Percentiles rank a stretch among this genome's conserved stretches.
phyloP scores from a whole-genome alignment of 306 rosid genomes.

The Prosopis cineraria region DNA sequence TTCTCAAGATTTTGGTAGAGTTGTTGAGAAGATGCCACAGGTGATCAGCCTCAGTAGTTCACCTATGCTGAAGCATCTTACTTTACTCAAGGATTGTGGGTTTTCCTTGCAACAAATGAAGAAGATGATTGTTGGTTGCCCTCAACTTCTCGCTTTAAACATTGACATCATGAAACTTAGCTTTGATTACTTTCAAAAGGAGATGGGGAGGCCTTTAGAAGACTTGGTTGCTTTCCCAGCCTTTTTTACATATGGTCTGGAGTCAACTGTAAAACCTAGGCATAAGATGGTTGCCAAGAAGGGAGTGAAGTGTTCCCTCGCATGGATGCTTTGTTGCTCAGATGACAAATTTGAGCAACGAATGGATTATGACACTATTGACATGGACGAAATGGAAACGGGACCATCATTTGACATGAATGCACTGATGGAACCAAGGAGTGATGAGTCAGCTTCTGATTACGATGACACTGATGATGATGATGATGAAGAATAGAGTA shows the following conservation, averaged over 20 bases:
- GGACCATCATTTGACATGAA: constrained; percentile 73
- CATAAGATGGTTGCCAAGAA: constrained; percentile 63
- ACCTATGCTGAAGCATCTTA: constrained; percentile 77
- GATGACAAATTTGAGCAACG: constrained; percentile 86
- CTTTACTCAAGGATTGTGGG: constrained; percentile 76
- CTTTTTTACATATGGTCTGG: constrained; percentile 87
- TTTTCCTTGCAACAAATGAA: constrained; percentile 62
- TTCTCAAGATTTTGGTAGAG: constrained; percentile 69
- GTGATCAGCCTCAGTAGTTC: constrained; percentile 70
- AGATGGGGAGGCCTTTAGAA: constrained; percentile 78
- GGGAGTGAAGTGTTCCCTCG: constrained; percentile 82
- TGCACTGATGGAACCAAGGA: constrained; percentile 67
- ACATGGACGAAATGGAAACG: constrained; percentile 91
- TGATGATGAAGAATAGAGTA: constrained; percentile 47
- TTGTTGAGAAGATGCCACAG: constrained; percentile 96
- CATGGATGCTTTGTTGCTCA: constrained; percentile 96
- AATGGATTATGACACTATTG: constrained; percentile 89
- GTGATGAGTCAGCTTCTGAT: constrained; percentile 71
- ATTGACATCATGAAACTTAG: constrained; percentile 79
- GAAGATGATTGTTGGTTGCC: constrained; percentile 76
- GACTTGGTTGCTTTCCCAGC: constrained; percentile 85
- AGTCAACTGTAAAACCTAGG: constrained; percentile 87
- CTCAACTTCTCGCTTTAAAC: constrained; percentile 92
- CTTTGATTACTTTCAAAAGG: constrained; percentile 67
- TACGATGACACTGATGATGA: constrained; percentile 61